These are phyloP conservation scores for Cudoniella acicularis DNA, from an alignment of 495 filamentous ascomycete genomes.

Conservation along the genomic window DNA sequence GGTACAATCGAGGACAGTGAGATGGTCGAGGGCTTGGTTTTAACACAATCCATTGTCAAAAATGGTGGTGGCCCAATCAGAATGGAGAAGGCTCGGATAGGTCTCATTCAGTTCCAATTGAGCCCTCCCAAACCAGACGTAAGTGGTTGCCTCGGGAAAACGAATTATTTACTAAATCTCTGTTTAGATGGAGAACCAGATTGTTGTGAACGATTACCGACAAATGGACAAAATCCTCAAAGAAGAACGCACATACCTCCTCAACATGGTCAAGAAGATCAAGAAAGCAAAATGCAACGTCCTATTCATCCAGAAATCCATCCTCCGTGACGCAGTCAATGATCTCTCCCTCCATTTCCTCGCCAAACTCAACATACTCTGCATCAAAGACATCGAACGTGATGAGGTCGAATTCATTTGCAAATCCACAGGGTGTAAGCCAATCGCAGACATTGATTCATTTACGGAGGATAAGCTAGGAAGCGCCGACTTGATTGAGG, in stretches of 20 bases:
- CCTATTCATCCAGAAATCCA: slow-evolving; percentile 96
- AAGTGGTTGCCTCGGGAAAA: slow-evolving; percentile 29
- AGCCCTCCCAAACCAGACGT: slow-evolving; percentile 97
- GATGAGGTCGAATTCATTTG: slow-evolving; percentile 99
- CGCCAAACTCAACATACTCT: slow-evolving; percentile 91
- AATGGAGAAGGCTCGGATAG: slow-evolving; percentile 97
- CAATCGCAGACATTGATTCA: slow-evolving; percentile 96
- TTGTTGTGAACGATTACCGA: slow-evolving; percentile 97
- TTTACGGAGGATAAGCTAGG: slow-evolving; percentile 99
- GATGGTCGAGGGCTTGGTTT: slow-evolving; percentile 90
- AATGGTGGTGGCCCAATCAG: slow-evolving; percentile 84
- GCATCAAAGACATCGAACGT: slow-evolving; percentile 94
- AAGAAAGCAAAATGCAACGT: slow-evolving; percentile 99
- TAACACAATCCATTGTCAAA: slow-evolving; percentile 92
- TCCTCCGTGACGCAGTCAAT: slow-evolving; percentile 95
- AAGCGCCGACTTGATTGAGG: slow-evolving; percentile 91
- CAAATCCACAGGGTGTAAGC: slow-evolving; percentile 97
- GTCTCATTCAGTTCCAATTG: slow-evolving; percentile 96
- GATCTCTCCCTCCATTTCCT: slow-evolving; percentile 96
- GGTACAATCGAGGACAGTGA: slow-evolving; percentile 98
- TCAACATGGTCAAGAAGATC: slow-evolving; percentile 99
- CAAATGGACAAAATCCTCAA: slow-evolving; percentile 99
- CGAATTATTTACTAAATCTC: slow-evolving; percentile 1
- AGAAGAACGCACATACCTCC: slow-evolving; percentile 94
- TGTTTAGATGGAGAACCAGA: slow-evolving; percentile 93